These are phyloP conservation scores for Mortierella sp. DNA, from an alignment of 371 early-diverging fungal genomes.

Conservation along the genomic window DNA sequence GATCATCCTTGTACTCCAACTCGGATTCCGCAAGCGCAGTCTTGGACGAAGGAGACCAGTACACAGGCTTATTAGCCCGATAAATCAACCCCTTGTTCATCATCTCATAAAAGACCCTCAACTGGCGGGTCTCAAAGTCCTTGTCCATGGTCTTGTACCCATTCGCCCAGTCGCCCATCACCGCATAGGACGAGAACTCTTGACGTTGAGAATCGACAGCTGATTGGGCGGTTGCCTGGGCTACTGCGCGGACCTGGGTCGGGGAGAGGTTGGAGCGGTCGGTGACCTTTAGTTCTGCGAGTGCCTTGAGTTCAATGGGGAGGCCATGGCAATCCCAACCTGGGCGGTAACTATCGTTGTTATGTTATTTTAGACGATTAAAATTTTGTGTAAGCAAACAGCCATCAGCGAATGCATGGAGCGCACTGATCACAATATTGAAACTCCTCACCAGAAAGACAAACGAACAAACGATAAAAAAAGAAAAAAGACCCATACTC, in stretches of 20 bases:
- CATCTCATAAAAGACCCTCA: conserved; percentile 83
- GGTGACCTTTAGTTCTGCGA: conserved; percentile 71
- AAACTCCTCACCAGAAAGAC: background rate
- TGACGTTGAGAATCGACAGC: conserved; percentile 77
- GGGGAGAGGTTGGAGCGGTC: conserved; percentile 62
- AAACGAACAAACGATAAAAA: background rate
- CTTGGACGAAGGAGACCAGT: conserved; percentile 90
- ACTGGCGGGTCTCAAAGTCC: conserved; percentile 83
- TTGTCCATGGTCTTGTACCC: conserved; percentile 81
- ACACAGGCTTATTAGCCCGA: conserved; percentile 78
- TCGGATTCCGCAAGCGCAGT: conserved; percentile 93
- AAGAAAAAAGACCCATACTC: conserved; percentile 59
- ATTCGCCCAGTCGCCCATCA: conserved; percentile 88
- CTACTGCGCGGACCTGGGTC: conserved; percentile 72
- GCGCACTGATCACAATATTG: background rate
- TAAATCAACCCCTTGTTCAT: conserved; percentile 64
- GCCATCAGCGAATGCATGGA: background rate
- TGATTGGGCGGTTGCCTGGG: conserved; percentile 74
- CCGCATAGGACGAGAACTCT: conserved; percentile 78
- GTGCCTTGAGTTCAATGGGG: conserved; percentile 94
- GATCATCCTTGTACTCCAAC: conserved; percentile 86
- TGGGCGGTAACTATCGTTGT: conserved; percentile 77
- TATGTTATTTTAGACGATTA: background rate
- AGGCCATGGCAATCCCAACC: conserved; percentile 98
- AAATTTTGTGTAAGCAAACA: background rate